These are phyloP conservation scores for Ruellia speciosa DNA, from an alignment of 305 asterid species.

Conservation along the genomic window DNA sequence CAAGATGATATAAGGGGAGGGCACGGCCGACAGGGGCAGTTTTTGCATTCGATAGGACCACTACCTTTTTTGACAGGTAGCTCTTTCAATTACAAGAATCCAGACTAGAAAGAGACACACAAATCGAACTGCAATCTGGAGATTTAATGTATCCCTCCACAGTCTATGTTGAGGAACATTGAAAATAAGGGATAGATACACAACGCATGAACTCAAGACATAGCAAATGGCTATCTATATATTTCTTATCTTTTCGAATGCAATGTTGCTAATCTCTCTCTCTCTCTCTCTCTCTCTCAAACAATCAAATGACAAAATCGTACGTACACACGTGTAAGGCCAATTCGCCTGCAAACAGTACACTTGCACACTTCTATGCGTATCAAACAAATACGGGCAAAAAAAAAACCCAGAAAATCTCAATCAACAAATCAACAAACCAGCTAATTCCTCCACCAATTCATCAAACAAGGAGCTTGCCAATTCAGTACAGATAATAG, in stretches of 20 bases:
- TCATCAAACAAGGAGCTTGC: slow-evolving; percentile 50
- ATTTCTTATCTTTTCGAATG: slow-evolving; percentile 4
- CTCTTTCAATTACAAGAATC: slow-evolving; percentile 8
- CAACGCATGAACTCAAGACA: neutral
- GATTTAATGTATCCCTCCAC: neutral
- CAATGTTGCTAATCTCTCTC: neutral
- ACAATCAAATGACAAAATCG: slow-evolving; percentile 14
- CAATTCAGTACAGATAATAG: slow-evolving; percentile 49
- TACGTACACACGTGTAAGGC: slow-evolving; percentile 1
- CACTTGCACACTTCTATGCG: slow-evolving; percentile 14
- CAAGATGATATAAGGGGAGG: too few relatives aligned
- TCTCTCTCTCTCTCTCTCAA: neutral
- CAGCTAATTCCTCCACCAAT: slow-evolving; percentile 45
- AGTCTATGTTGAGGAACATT: neutral
- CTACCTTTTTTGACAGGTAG: too few relatives aligned
- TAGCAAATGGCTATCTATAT: slow-evolving; percentile 1
- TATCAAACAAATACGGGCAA: slow-evolving; percentile 7
- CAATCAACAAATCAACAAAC: slow-evolving; percentile 22
- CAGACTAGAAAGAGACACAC: neutral
- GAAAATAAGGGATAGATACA: neutral
- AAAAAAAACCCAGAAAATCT: neutral
- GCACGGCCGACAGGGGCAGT: too few relatives aligned
- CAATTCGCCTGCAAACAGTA: slow-evolving; percentile 17
- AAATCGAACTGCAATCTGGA: neutral
- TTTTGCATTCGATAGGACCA: too few relatives aligned